Evolutionary conservation across 352 stramenopile genomes (phyloP), one percentile per base, ranked within the genome.

Genomic region (Globisporangium viniferum): DNA sequence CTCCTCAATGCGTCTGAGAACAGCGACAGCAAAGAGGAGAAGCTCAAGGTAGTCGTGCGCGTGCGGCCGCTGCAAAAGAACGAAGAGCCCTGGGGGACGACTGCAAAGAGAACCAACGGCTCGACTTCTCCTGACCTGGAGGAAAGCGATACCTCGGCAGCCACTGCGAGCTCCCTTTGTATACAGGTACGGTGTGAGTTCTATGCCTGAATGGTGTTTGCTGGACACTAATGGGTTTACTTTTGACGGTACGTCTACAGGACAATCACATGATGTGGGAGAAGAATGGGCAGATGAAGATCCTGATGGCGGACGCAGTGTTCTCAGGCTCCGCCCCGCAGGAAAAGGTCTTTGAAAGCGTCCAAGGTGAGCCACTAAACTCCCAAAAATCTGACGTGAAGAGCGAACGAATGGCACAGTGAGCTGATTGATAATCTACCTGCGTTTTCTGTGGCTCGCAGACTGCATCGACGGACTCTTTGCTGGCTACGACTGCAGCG

Each of bases 201-300:
- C 24, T 24, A 24, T 24, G 24, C 24, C 24, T 24, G 24, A 24
- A 24, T 24, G 24, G 24, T 24, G 24, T 24, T 24, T 24, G 24
- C 24, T 24, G 24, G 24, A 24, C 24, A 24, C 24, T 24, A 24
- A 24, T 24, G 24, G 24, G 24, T 24, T 24, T 24, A 24, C 24
- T 24, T 54, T 44, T 48, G 10, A 18, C n/a, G 31, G 31, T 33
- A 2, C 31, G 5, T 33, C 9, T 29, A 44, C 15, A 84, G 81
- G 69, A 77, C 39, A 82, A 79, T 33, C 74, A 74, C 54, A 64
- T 90, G 22, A 68, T 70, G 48, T 90, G 83, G 83, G 81, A 92
- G 67, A 92, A 90, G 66, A 89, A 90, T 66, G 80, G 78, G 0
- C 81, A 88, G 27, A 64, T 76, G 41, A 92, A 90, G 66, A 79